phyloP scores from a whole-genome alignment of 2,329 filamentous ascomycete species.

The Sclerotinia spermophila region DNA sequence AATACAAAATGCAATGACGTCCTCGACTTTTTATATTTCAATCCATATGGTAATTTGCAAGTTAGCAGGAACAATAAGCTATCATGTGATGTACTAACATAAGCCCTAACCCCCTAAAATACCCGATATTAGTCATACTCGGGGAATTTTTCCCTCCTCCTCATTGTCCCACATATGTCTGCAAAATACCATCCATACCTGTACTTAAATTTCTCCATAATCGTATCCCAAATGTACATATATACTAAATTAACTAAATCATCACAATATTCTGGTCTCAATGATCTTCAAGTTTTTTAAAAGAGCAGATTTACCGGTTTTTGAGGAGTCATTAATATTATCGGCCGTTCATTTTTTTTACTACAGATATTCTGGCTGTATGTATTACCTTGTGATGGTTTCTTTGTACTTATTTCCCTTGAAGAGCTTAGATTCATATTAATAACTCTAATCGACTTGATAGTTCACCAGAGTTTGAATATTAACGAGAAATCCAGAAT shows the following conservation, averaged over 20 bases:
- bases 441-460: background rate
- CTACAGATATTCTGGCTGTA: background rate
- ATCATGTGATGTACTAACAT: too few species aligned
- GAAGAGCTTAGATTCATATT: background rate
- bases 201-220: background rate
- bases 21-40: too few species aligned
- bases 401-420: rapidly evolving
- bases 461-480: background rate
- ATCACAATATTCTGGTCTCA: background rate
- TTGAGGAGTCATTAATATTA: background rate
- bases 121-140: background rate
- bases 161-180: background rate
- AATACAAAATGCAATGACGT: too few species aligned
- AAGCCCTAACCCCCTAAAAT: too few species aligned
- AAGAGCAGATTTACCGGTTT: background rate
- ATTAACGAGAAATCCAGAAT: background rate
- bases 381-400: background rate
- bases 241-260: background rate
- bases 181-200: background rate
- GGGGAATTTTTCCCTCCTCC: background rate
- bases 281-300: background rate
- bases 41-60: too few species aligned
- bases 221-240: background rate
- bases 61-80: too few species aligned
- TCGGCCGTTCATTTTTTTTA: background rate